Evolutionary conservation across 2,329 filamentous ascomycete species (phyloP).

Genomic region (Fusarium lateritium): DNA sequence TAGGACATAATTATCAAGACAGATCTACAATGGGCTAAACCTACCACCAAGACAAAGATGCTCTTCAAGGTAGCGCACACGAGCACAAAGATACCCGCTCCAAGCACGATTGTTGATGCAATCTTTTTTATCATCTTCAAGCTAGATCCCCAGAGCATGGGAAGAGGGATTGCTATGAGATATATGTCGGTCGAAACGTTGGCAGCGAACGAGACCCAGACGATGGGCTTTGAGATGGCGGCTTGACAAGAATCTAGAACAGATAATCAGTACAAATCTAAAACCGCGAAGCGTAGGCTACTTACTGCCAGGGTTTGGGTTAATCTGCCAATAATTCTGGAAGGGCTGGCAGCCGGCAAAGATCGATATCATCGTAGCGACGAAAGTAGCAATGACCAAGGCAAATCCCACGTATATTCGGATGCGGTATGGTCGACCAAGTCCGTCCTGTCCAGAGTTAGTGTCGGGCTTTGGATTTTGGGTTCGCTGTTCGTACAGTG

Average conservation of each 20-base stretch:
- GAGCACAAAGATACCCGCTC: constrained; percentile 58
- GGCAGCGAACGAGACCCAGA: constrained; percentile 64
- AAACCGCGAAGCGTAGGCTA: constrained; percentile 5
- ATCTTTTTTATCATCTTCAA: constrained; percentile 55
- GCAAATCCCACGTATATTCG: constrained; percentile 65
- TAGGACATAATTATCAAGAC: rapidly evolving
- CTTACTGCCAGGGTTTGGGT: constrained; percentile 69
- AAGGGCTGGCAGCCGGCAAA: constrained; percentile 67
- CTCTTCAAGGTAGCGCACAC: constrained; percentile 56
- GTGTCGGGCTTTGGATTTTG: background rate
- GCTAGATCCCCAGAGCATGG: constrained; percentile 60
- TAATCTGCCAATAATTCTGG: constrained; percentile 70
- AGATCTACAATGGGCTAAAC: constrained; percentile 1
- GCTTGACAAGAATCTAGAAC: constrained; percentile 61
- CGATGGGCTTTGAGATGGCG: constrained; percentile 63
- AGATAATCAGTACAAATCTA: background rate
- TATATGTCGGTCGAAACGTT: constrained; percentile 71
- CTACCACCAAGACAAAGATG: constrained; percentile 55
- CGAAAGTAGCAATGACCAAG: constrained; percentile 63
- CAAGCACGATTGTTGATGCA: constrained; percentile 55
- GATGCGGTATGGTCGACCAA: constrained; percentile 56
- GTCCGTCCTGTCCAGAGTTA: constrained; percentile 52
- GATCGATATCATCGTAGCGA: constrained; percentile 64
- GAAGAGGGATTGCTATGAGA: constrained; percentile 69
- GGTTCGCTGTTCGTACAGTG: constrained; percentile 50